Percentiles rank a stretch among this genome's conserved stretches.
Conservation (phyloP, 768 basidiomycete genomes). For the Boletus insuetus region DNA sequence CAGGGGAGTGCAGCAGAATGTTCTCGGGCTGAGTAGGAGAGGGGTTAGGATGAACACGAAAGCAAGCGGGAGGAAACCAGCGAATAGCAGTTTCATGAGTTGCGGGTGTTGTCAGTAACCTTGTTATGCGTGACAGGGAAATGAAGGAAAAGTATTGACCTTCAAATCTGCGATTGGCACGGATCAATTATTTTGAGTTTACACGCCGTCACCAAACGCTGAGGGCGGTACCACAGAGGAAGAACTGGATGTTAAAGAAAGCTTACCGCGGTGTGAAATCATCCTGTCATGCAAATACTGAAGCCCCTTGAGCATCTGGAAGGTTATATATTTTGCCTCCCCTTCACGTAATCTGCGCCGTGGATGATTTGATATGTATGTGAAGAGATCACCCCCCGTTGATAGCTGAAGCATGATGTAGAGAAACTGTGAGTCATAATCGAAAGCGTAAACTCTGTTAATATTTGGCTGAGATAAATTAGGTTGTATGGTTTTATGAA, state of each 20-base stretch:
- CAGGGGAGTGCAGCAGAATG: conserved; percentile 73
- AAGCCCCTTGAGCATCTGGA: conserved; percentile 69
- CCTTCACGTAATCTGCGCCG: conserved; percentile 65
- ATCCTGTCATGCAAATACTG: conserved; percentile 66
- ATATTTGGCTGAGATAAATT: conserved; percentile 64
- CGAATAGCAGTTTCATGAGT: neutral
- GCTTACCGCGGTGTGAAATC: conserved; percentile 77
- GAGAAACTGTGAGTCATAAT: conserved; percentile 60
- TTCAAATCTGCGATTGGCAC: conserved; percentile 53
- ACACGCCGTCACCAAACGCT: neutral
- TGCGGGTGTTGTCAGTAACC: neutral
- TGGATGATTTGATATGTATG: conserved; percentile 67
- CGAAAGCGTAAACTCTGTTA: conserved; percentile 71
- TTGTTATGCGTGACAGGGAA: neutral
- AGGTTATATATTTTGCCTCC: conserved; percentile 83
- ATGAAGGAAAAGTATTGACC: conserved; percentile 33
- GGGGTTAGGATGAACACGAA: neutral
- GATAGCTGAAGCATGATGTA: conserved; percentile 85
- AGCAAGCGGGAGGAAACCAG: neutral
- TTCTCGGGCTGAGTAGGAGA: conserved; percentile 65
- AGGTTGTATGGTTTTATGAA: neutral
- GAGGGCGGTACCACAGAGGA: neutral
- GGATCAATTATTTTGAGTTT: neutral
- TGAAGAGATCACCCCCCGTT: conserved; percentile 86
- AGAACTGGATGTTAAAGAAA: neutral